Base-by-base conservation (phyloP, 768 basidiomycete genomes). In the Suillus bovinus region DNA sequence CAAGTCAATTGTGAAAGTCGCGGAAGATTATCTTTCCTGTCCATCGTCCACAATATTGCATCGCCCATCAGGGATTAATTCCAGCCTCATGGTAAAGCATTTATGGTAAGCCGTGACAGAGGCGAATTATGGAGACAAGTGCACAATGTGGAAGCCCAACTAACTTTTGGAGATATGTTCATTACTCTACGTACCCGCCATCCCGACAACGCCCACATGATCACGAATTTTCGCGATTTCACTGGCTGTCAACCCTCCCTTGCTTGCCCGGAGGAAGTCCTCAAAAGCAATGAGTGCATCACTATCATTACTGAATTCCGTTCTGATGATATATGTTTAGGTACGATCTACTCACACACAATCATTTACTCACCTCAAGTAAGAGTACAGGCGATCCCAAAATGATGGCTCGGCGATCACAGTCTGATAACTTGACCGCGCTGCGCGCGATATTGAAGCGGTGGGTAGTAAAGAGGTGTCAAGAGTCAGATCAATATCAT, bases 211-310 rank as follows among this genome's bases (percentile, higher is more conserved):
- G 5, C 94, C 94, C 20, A 94, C 90, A 24, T 82, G 80, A 72
- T 98, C 96, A 54, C 96, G 84, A 68, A 98, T 94, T 80, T 85
- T 91, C 16, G 96, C 96, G 61, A 97, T 93, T 72, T 98, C 93
- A 63, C 81, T 87, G 0, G 93, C 87, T 20, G 86, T 91, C 69
- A 99, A 81, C 31, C 82, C 83, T 8, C 86, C 88, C 72, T 96
- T 96, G 73, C 86, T 88, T 0, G 89, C 90, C 22, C 86, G 79
- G 66, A 99, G 82, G 77, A 94, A 96, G 60, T 89, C 86, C 76
- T 98, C 96, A 76, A 93, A 98, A 1, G 89, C 91, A 17, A 76
- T 73, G 34, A 86, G 79, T 1, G 86, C 86, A 67, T 96, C 94
- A 41, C 79, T 74, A 31, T 84, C 82, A 38, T 81, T 82, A 27